Percentiles rank a stretch among this genome's conserved stretches.
These are phyloP conservation scores for Colletotrichum higginsianum DNA, from an alignment of 2,329 filamentous ascomycete genomes.

Conservation along the genomic window DNA sequence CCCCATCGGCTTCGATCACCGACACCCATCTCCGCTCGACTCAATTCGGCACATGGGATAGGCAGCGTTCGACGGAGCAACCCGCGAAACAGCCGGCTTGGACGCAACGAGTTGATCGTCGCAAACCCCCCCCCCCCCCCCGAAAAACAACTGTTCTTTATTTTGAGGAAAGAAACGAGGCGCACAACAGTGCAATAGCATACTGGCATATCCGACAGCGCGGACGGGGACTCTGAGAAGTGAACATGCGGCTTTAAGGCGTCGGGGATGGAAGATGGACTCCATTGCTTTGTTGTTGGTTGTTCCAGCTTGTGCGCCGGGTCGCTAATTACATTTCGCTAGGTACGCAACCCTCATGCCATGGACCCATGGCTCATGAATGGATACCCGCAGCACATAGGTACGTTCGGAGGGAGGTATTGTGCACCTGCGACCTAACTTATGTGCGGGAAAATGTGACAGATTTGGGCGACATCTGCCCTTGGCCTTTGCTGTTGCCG, in stretches of 20 bases:
- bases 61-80: neutral
- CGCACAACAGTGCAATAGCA: neutral
- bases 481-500: slow-evolving; percentile 17
- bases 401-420: neutral
- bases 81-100: neutral
- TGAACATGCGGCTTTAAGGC: neutral
- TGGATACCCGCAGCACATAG: neutral
- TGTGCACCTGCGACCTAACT: no score
- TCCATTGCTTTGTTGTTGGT: slow-evolving; percentile 2
- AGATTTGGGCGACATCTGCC: slow-evolving; percentile 4
- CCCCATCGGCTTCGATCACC: slow-evolving; percentile 18
- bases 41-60: slow-evolving; percentile 5
- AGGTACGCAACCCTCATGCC: neutral
- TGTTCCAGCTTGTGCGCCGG: neutral
- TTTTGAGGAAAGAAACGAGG: no score
- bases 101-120: no score
- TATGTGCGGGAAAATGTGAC: neutral
- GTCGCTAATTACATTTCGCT: neutral
- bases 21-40: neutral
- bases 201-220: neutral
- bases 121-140: no score
- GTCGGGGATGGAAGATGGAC: no score
- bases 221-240: neutral
- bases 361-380: neutral
- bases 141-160: no score